Conservation (phyloP, 2,329 filamentous ascomycete species). For the Fusarium sp. region DNA sequence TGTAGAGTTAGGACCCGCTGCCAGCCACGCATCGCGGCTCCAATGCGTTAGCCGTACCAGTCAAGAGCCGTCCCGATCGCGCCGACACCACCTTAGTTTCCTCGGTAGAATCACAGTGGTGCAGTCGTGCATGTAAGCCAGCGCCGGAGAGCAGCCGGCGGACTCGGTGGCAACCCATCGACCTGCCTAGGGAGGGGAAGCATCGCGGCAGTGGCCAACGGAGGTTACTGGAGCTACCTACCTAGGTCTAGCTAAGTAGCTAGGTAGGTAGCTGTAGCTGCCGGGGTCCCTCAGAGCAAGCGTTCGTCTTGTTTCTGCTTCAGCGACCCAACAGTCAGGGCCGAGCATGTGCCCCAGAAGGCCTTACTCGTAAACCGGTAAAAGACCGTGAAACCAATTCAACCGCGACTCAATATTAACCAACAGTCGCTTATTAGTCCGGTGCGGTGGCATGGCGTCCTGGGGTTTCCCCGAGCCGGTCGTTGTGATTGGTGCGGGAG, state of each 20-base stretch:
- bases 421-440: constrained; percentile 35
- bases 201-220: constrained; percentile 14
- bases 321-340: constrained; percentile 7
- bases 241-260: background rate
- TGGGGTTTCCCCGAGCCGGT: constrained; percentile 25
- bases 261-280: constrained; percentile 4
- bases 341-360: constrained; percentile 33
- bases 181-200: background rate
- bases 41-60: constrained; percentile 45
- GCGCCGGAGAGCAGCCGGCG: constrained; percentile 35
- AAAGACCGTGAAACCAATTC: constrained; percentile 29
- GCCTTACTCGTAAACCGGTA: constrained; percentile 28
- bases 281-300: constrained; percentile 15
- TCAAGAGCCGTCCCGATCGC: constrained; percentile 37
- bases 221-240: background rate
- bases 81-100: constrained; percentile 33
- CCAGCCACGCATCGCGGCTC: constrained; percentile 23
- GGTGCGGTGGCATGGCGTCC: constrained; percentile 40
- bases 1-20: constrained; percentile 38
- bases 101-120: constrained; percentile 39
- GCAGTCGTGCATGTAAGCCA: constrained; percentile 27
- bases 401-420: constrained; percentile 37
- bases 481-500: constrained; percentile 48
- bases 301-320: constrained; percentile 16
- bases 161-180: background rate